Conservation (phyloP, 1,284 basidiomycete genomes). For the Austropuccinia psidii region DNA sequence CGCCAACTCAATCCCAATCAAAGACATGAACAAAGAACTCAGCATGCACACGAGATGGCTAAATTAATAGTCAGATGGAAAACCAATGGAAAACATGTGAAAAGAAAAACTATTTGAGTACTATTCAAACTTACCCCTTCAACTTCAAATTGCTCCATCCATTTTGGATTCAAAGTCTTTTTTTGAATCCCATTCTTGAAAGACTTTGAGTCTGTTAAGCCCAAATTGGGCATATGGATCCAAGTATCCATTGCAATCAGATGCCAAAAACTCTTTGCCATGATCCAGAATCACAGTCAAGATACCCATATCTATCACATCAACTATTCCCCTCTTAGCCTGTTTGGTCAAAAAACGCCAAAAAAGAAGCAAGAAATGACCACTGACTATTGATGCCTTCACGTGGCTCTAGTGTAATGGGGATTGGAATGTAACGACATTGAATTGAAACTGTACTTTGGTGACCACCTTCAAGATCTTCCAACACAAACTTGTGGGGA, state of each 20-base stretch:
- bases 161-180: slow-evolving; percentile 60
- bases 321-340: background rate
- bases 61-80: slow-evolving; percentile 6
- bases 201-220: slow-evolving; percentile 69
- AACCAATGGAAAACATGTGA: slow-evolving; percentile 9
- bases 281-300: slow-evolving; percentile 70
- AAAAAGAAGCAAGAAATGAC: background rate
- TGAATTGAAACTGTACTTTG: slow-evolving; percentile 60
- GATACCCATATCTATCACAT: slow-evolving; percentile 67
- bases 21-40: slow-evolving; percentile 74
- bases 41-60: slow-evolving; percentile 67
- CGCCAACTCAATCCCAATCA: slow-evolving; percentile 69
- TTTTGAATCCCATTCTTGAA: slow-evolving; percentile 82
- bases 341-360: background rate
- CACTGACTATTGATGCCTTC: slow-evolving; percentile 89
- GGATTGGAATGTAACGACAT: slow-evolving; percentile 79
- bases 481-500: slow-evolving; percentile 46
- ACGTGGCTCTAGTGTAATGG: slow-evolving; percentile 72
- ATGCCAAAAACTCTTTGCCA: slow-evolving; percentile 68
- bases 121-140: slow-evolving; percentile 52
- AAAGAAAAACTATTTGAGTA: background rate
- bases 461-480: slow-evolving; percentile 47
- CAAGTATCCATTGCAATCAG: slow-evolving; percentile 73
- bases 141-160: slow-evolving; percentile 70
- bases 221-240: slow-evolving; percentile 83